Evolutionary conservation across 768 basidiomycete genomes (phyloP).

Genomic region (Asterophora parasitica): DNA sequence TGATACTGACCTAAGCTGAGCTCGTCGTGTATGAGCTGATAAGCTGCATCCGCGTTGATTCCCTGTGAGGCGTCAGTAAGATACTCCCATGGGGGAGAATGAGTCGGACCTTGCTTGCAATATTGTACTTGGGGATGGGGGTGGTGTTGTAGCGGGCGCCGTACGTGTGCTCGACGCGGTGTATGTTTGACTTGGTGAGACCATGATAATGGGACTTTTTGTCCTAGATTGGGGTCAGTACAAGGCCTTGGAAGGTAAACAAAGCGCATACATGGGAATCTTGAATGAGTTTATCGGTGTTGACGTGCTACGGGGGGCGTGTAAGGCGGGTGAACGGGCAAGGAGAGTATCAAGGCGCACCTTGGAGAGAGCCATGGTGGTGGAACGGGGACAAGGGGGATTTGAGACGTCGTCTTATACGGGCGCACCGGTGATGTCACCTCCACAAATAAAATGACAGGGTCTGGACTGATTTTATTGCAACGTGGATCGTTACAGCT

Average conservation of each 20-base stretch:
- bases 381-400: not conserved
- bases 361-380: conserved; percentile 59
- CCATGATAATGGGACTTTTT: conserved; percentile 34
- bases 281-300: conserved; percentile 61
- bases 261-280: conserved; percentile 41
- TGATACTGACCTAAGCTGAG: conserved; percentile 50
- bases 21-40: conserved; percentile 57
- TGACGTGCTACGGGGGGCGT: conserved; percentile 47
- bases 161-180: conserved; percentile 40
- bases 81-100: not conserved
- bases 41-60: conserved; percentile 47
- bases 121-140: conserved; percentile 65
- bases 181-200: conserved; percentile 30
- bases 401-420: not conserved
- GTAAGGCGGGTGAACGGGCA: not conserved
- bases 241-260: conserved; percentile 4
- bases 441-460: not conserved
- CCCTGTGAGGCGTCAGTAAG: conserved; percentile 38
- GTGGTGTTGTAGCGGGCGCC: conserved; percentile 61
- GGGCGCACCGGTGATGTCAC: not conserved
- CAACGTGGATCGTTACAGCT: conserved; percentile 10
- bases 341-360: conserved; percentile 20
- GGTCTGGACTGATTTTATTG: not conserved
- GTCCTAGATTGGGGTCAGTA: conserved; percentile 31
- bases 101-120: conserved; percentile 46